Base-by-base conservation (phyloP, 2,329 filamentous ascomycete genomes). In the Pezicula neosporulosa region DNA sequence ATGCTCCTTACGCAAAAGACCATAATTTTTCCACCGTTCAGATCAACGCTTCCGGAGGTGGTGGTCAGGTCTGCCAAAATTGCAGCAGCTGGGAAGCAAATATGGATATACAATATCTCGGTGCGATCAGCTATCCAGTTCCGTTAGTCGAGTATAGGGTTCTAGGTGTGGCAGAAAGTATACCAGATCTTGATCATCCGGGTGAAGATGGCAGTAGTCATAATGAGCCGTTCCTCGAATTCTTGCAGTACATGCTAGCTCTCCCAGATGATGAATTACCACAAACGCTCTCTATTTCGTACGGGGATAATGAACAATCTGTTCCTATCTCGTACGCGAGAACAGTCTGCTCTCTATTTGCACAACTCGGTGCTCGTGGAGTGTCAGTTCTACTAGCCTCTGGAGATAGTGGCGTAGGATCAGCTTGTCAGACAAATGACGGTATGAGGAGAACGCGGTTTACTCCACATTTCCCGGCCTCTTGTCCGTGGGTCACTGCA, bases 161-260 rank as follows among this genome's bases (percentile, higher is more conserved):
- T 24, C 6, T 24, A 24, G 21, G 21, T 24, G 21, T 24, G 21
- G 21, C 21, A 24, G 21, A 24, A 24, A 24, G 21, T 24, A 78
- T 74, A 3, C 75, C 75, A 6, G 71, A 82, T 30, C 75, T 68
- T 7, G 74, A 75, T 30, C 84, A 74, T 63, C 76, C 75, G 2
- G 82, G 79, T 6, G 80, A 75, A 24, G 80, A 80, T n/a, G 79
- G 77, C 67, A 75, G 82, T 63, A 75, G 82, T 63, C 75, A 73
- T 55, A 89, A 87, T 64, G 86, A 89, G 69, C 83, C 83, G 0
- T 87, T 86, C 64, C 70, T 86, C 1, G 73, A 73, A 9, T 86
- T 78, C 71, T 71, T 86, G 5, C 73, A 77, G 45, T 78, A 80
- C 64, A 64, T 86, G 4, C 73, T 83, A 1, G 64, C 68, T 1